Percentiles rank a stretch among this genome's conserved stretches.
phyloP scores from a whole-genome alignment of 202 grass and related monocot genomes.

The Setaria italica region DNA sequence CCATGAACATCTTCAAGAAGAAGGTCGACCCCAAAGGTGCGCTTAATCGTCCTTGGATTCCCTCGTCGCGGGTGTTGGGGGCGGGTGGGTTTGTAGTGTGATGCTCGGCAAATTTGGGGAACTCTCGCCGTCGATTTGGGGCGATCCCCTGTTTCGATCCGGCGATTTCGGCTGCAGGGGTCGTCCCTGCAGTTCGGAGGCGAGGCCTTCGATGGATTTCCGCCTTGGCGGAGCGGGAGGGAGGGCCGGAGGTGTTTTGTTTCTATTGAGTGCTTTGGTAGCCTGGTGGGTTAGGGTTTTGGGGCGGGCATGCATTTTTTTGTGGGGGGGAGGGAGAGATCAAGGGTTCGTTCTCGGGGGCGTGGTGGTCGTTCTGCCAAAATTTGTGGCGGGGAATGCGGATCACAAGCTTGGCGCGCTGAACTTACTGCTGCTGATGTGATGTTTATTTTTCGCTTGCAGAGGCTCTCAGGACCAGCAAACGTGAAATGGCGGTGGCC shows the following conservation, averaged over 20 bases:
- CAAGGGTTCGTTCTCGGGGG: neutral
- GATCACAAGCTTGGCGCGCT: conserved; percentile 9
- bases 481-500: conserved; percentile 88
- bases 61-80: neutral
- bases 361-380: neutral
- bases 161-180: neutral
- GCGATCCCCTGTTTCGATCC: neutral
- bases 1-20: conserved; percentile 98
- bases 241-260: neutral
- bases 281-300: conserved; percentile 37
- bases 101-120: neutral
- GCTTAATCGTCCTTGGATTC: neutral
- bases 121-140: neutral
- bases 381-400: conserved; percentile 5
- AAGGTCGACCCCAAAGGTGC: conserved; percentile 87
- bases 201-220: conserved; percentile 32
- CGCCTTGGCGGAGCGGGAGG: neutral
- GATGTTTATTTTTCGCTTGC: conserved; percentile 42
- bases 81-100: conserved; percentile 1
- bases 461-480: conserved; percentile 98
- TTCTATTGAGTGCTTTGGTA: neutral
- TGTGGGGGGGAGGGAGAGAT: neutral
- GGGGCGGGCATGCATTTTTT: neutral
- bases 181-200: neutral
- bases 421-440: neutral